Conservation (phyloP, 2,329 filamentous ascomycete species). For the Fusarium nanum region DNA sequence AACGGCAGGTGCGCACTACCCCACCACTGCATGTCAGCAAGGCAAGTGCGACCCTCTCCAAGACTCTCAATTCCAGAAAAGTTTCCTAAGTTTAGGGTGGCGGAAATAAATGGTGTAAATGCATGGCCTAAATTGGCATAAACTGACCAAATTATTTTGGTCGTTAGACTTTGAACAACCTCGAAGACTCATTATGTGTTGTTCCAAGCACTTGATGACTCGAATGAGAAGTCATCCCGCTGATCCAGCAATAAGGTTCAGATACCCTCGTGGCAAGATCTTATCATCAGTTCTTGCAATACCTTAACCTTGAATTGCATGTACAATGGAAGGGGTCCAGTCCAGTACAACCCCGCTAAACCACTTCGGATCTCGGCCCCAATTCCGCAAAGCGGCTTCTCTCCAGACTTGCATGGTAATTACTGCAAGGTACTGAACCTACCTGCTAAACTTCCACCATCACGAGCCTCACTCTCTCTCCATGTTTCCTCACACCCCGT, state of each 20-base stretch:
- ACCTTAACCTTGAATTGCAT: not conserved
- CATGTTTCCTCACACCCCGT: slow-evolving; percentile 34
- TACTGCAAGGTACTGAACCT: slow-evolving; percentile 3
- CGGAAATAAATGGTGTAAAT: not conserved
- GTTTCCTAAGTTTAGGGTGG: not conserved
- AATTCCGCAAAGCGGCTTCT: slow-evolving; percentile 19
- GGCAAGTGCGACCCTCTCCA: not conserved
- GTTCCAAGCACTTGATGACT: not conserved
- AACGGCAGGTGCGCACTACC: not conserved
- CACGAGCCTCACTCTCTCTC: not conserved
- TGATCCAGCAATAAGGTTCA: not conserved
- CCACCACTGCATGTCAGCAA: not conserved
- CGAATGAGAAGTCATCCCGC: not conserved
- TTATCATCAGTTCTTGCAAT: not conserved
- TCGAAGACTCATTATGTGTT: not conserved
- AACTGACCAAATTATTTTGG: not conserved
- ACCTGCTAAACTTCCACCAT: not conserved
- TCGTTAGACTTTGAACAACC: not conserved
- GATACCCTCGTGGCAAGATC: not conserved
- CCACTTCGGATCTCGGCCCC: slow-evolving; percentile 25
- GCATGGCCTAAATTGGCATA: accelerated
- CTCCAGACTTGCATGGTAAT: not conserved
- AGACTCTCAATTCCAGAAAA: not conserved
- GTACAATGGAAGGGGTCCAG: not conserved
- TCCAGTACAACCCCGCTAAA: slow-evolving; percentile 25